Conservation (phyloP, 768 basidiomycete genomes). For the Naematelia encephala region DNA sequence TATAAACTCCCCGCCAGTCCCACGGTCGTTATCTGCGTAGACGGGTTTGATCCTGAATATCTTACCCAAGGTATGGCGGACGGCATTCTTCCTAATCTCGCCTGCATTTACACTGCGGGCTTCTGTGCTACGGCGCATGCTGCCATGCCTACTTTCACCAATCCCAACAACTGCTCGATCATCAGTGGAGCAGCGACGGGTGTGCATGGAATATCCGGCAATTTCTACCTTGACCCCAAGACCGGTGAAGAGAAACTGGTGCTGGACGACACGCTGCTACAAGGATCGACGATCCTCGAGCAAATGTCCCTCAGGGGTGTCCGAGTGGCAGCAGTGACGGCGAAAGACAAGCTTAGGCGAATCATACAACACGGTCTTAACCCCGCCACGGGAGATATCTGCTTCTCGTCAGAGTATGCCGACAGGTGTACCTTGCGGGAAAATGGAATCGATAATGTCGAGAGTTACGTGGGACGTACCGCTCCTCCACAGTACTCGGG, state of each 20-base stretch:
- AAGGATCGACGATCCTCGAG: slow-evolving; percentile 10
- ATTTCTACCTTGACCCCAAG: slow-evolving; percentile 8
- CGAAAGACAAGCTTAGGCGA: slow-evolving; percentile 8
- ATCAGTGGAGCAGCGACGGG: slow-evolving; percentile 7
- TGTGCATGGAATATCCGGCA: slow-evolving; percentile 7
- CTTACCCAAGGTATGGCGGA: slow-evolving; percentile 8
- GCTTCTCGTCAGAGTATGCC: slow-evolving; percentile 10
- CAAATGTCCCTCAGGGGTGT: slow-evolving; percentile 5
- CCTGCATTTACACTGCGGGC: background rate
- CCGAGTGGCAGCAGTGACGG: slow-evolving; percentile 7
- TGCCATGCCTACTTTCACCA: slow-evolving; percentile 14
- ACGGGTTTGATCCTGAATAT: slow-evolving; percentile 10
- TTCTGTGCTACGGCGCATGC: background rate
- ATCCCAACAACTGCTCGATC: slow-evolving; percentile 13
- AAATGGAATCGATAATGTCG: slow-evolving; percentile 8
- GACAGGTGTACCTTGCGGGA: slow-evolving; percentile 4
- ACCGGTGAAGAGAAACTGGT: slow-evolving; percentile 7
- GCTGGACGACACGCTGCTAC: slow-evolving; percentile 8
- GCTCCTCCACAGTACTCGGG: slow-evolving; percentile 12
- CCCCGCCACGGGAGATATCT: slow-evolving; percentile 2
- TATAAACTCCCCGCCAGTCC: background rate
- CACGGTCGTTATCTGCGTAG: slow-evolving; percentile 8
- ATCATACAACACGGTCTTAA: slow-evolving; percentile 6
- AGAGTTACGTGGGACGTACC: slow-evolving; percentile 4
- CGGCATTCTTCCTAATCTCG: slow-evolving; percentile 5